Percentiles rank a stretch among this genome's conserved stretches.
Evolutionary conservation across 2,329 filamentous ascomycete species (phyloP).

Genomic region (Phyllosticta citriasiana): DNA sequence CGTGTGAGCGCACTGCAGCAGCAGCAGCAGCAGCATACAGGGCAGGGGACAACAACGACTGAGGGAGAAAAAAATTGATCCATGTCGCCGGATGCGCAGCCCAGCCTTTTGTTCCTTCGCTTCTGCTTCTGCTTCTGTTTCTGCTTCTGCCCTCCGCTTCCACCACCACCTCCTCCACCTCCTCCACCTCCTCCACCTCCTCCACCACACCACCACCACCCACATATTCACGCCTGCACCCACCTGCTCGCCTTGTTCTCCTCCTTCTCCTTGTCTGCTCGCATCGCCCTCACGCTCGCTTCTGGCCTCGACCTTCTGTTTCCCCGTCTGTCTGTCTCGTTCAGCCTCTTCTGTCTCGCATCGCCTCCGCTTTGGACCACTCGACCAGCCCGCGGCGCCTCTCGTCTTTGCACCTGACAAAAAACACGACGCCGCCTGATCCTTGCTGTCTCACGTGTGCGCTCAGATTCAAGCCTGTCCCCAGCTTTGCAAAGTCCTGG

Average conservation of each 20-base stretch:
- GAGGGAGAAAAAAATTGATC: neutral
- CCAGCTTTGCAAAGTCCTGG: conserved; percentile 9
- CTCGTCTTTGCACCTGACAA: conserved; percentile 5
- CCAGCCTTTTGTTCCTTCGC: no score
- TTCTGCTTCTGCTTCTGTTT: no score
- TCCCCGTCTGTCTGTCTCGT: conserved; percentile 2
- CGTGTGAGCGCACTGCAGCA: neutral
- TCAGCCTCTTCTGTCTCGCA: conserved; percentile 3
- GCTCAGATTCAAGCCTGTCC: neutral
- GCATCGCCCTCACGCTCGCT: neutral
- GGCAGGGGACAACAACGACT: neutral
- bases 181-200: no score
- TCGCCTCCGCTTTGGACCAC: neutral
- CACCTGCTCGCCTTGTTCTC: neutral
- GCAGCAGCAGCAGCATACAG: no score
- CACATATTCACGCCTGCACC: neutral
- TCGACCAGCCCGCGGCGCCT: conserved; percentile 4
- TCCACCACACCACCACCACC: neutral
- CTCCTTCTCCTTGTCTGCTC: neutral
- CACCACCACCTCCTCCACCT: neutral
- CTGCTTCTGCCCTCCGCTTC: no score
- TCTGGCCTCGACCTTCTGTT: neutral
- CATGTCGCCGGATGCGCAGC: neutral
- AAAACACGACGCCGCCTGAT: neutral
- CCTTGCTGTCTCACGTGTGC: conserved; percentile 9